Evolutionary conservation across 371 early-diverging fungal genomes (phyloP).

Genomic region (Mucor velutinosus): DNA sequence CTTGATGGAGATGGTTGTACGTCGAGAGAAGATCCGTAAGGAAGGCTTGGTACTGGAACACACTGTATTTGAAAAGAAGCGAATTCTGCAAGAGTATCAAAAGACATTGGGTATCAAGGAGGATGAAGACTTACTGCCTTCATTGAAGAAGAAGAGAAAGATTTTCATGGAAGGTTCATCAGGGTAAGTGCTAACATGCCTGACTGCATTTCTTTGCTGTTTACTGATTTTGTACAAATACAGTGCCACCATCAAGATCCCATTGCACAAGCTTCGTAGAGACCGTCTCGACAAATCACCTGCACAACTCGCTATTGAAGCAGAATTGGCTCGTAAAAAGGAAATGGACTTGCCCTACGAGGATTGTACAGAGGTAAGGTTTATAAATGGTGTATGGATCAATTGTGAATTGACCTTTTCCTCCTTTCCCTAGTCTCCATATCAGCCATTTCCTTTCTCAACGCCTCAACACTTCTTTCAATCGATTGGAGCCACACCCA

Average conservation of each 20-base stretch:
- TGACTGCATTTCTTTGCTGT: background rate
- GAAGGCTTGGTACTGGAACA: slow-evolving; percentile 73
- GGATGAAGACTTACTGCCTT: slow-evolving; percentile 47
- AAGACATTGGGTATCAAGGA: slow-evolving; percentile 60
- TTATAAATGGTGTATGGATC: background rate
- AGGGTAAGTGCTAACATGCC: slow-evolving; percentile 24
- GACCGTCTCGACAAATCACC: slow-evolving; percentile 20
- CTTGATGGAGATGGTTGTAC: slow-evolving; percentile 79
- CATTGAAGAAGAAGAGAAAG: slow-evolving; percentile 44
- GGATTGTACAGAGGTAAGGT: slow-evolving; percentile 53
- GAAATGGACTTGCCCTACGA: slow-evolving; percentile 50
- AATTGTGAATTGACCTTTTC: background rate
- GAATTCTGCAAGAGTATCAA: slow-evolving; percentile 58
- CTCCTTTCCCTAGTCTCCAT: slow-evolving; percentile 42
- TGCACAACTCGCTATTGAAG: slow-evolving; percentile 36
- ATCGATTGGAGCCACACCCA: slow-evolving; percentile 17
- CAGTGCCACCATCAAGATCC: slow-evolving; percentile 37
- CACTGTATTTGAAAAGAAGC: slow-evolving; percentile 59
- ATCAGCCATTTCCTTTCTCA: slow-evolving; percentile 50
- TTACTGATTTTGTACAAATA: background rate
- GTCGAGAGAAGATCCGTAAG: slow-evolving; percentile 75
- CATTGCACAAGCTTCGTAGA: slow-evolving; percentile 28
- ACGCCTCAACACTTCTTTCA: slow-evolving; percentile 43
- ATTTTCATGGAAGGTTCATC: slow-evolving; percentile 28
- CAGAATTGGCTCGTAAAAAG: slow-evolving; percentile 45